Conservation (phyloP, 140 eudicot genomes). For the Erigeron philadelphicus region DNA sequence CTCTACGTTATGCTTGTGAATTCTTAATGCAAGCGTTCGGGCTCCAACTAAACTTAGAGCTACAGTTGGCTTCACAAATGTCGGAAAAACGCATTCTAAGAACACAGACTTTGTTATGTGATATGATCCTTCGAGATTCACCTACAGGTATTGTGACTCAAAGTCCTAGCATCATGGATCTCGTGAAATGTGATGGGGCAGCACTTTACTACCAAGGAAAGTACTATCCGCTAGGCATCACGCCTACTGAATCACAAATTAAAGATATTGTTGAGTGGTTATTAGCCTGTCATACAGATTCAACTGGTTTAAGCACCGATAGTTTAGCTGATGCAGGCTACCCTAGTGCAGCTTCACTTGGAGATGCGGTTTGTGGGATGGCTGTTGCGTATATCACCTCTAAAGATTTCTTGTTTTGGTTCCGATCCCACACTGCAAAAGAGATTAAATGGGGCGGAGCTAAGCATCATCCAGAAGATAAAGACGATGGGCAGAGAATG, state of each 20-base stretch:
- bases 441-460: conserved; percentile 99
- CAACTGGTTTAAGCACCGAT: conserved; percentile 91
- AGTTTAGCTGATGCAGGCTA: conserved; percentile 89
- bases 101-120: conserved; percentile 85
- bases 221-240: conserved; percentile 67
- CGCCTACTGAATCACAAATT: conserved; percentile 84
- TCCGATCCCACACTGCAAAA: conserved; percentile 76
- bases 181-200: conserved; percentile 92
- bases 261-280: conserved; percentile 85
- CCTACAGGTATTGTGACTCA: conserved; percentile 82
- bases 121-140: conserved; percentile 85
- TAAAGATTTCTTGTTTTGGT: conserved; percentile 85
- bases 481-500: conserved; percentile 84
- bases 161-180: conserved; percentile 90
- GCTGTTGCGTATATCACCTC: conserved; percentile 80
- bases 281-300: conserved; percentile 58
- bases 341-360: conserved; percentile 74
- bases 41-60: conserved; percentile 72
- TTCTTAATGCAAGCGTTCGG: conserved; percentile 96
- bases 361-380: conserved; percentile 94
- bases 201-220: conserved; percentile 69
- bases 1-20: conserved; percentile 89
- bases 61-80: conserved; percentile 72
- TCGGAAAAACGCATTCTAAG: conserved; percentile 69
- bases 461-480: conserved; percentile 84